These are phyloP conservation scores for Melastoma malabathricum DNA, from an alignment of 345 rosid species.

Conservation along the genomic window DNA sequence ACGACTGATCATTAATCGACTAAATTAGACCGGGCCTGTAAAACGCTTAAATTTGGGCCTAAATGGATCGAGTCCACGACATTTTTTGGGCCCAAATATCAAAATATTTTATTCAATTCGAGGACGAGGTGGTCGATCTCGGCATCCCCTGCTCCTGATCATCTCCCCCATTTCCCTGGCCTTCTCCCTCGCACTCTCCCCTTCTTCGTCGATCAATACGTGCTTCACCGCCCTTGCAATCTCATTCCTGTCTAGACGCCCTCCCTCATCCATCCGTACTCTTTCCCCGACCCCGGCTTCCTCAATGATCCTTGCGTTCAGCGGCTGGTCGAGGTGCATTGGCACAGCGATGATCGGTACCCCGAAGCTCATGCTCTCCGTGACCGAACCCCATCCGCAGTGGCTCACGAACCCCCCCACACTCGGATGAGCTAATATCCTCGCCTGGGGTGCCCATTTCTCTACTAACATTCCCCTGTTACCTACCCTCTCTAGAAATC, in stretches of 20 bases:
- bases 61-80: too few relatives aligned
- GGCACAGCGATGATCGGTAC: slow-evolving; percentile 21
- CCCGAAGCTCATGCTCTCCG: slow-evolving; percentile 17
- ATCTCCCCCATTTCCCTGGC: slow-evolving; percentile 8
- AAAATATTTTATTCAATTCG: neutral
- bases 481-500: slow-evolving; percentile 15
- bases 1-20: too few relatives aligned
- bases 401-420: slow-evolving; percentile 21
- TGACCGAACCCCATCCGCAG: slow-evolving; percentile 21
- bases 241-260: slow-evolving; percentile 10
- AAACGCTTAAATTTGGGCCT: too few relatives aligned
- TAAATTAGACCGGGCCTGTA: too few relatives aligned
- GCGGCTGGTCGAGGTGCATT: slow-evolving; percentile 18
- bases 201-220: slow-evolving; percentile 8
- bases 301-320: slow-evolving; percentile 7
- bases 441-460: slow-evolving; percentile 26
- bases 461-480: slow-evolving; percentile 17
- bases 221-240: slow-evolving; percentile 9
- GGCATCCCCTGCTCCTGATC: slow-evolving; percentile 1
- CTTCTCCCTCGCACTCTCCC: slow-evolving; percentile 6
- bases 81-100: too few relatives aligned
- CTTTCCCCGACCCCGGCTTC: slow-evolving; percentile 9
- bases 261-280: slow-evolving; percentile 8
- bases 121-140: slow-evolving; percentile 4
- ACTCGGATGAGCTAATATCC: slow-evolving; percentile 12